These are phyloP conservation scores for Phytophthora tentaculata DNA, from an alignment of 352 stramenopile genomes.

Conservation along the genomic window DNA sequence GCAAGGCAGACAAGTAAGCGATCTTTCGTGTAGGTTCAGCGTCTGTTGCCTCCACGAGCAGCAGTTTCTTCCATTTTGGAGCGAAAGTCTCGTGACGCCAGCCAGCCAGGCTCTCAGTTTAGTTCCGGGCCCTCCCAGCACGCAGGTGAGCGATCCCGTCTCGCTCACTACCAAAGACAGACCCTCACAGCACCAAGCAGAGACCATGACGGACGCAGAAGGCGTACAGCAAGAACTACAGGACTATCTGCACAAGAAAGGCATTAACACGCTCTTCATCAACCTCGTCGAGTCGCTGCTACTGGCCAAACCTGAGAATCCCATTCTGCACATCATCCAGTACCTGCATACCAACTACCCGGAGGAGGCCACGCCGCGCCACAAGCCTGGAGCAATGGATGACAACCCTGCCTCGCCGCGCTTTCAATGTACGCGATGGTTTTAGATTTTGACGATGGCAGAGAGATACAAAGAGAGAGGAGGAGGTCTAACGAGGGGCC, in stretches of 20 bases:
- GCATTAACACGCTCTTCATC: slow-evolving; percentile 93
- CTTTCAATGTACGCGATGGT: slow-evolving; percentile 31
- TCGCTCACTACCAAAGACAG: slow-evolving; percentile 19
- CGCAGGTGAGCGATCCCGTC: neutral
- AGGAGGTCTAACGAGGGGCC: slow-evolving; percentile 1
- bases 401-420: slow-evolving; percentile 53
- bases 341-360: slow-evolving; percentile 90
- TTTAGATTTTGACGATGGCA: neutral
- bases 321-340: slow-evolving; percentile 90
- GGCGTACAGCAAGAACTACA: slow-evolving; percentile 91
- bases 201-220: slow-evolving; percentile 84
- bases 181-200: slow-evolving; percentile 5
- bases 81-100: slow-evolving; percentile 28
- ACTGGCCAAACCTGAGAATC: slow-evolving; percentile 90
- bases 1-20: slow-evolving; percentile 9
- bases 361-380: slow-evolving; percentile 68
- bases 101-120: slow-evolving; percentile 33
- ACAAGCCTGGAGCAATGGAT: slow-evolving; percentile 51
- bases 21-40: slow-evolving; percentile 41
- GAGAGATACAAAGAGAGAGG: too few species aligned
- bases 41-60: slow-evolving; percentile 21
- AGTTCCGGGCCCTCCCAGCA: slow-evolving; percentile 10
- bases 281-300: slow-evolving; percentile 92
- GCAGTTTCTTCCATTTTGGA: slow-evolving; percentile 44
- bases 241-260: slow-evolving; percentile 92